Evolutionary conservation across 225 moss, liverwort and hornwort genomes (phyloP), one percentile per base, ranked within the genome.

Genomic region (Pseudoscleropodium purum): DNA sequence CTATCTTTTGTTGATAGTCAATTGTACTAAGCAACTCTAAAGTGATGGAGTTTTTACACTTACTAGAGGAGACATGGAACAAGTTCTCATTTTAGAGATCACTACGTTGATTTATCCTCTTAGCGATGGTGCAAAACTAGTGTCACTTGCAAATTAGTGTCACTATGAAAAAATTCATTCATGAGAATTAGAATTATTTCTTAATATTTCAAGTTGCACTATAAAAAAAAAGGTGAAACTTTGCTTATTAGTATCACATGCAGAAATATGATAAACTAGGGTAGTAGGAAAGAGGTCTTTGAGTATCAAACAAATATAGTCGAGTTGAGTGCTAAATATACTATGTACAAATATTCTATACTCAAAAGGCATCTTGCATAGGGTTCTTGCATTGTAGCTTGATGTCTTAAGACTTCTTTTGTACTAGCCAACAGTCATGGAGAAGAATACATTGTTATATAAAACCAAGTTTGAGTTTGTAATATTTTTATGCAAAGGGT

Each of bases 241-340:
- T 7, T 49, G 2, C 33, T 18, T 10, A 51, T 20, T 33, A 33
- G 6, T 33, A 5, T 31, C 4, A 75, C 7, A 12, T 1, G 0
- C 2, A 49, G 0, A 33, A 19, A 20, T 49, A 20, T 4, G 2
- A 75, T 20, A 49, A 75, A 3, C 49, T 2, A 33, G 0, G 33
- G 6, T 49, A 75, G 4, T 20, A 33, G 2, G 2, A 33, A 51
- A 33, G 17, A 13, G 2, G 8, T 51, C 49, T 20, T 49, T 3
- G 8, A 33, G 5, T 34, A 34, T 5, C 5, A 33, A 49, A 13
- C 15, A 77, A 23, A 77, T 33, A 36, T 24, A 2, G 2, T 3
- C 0, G 0, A 13, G 3, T 9, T 36, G 15, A 37, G 5, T 54
- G 15, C 14, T 23, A 36, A 54, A 4, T 24, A 54, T 77, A 14